Evolutionary conservation across 2,329 filamentous ascomycete genomes (phyloP).

Genomic region (Ceratocystis alfenasii): DNA sequence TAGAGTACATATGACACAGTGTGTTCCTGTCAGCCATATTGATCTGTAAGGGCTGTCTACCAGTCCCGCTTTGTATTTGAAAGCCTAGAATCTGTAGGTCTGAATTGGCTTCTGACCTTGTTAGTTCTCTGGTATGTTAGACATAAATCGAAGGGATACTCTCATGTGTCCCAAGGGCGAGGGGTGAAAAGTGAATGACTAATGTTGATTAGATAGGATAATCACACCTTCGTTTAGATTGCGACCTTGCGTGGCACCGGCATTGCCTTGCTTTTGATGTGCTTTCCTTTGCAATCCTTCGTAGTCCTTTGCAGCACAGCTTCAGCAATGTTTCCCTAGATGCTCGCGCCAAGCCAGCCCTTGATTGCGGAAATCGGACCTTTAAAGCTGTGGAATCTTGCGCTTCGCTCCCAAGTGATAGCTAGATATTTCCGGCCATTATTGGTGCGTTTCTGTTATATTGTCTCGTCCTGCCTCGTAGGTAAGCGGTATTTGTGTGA

Average conservation of each 20-base stretch:
- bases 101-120: background rate
- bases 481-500: background rate
- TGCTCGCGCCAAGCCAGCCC: background rate
- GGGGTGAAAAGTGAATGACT: background rate
- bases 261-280: background rate
- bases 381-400: background rate
- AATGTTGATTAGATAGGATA: background rate
- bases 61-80: background rate
- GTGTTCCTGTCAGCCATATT: constrained; percentile 6
- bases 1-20: background rate
- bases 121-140: constrained; percentile 1
- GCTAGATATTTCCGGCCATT: background rate
- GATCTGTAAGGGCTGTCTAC: background rate
- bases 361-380: background rate
- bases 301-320: no score
- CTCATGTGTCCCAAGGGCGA: background rate
- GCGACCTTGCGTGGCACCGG: background rate
- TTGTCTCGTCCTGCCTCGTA: background rate
- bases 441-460: background rate
- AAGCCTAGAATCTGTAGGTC: background rate
- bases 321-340: constrained; percentile 1
- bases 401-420: background rate
- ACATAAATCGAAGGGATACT: background rate
- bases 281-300: background rate
- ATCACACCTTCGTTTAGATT: background rate